Conservation (phyloP, 768 basidiomycete species). For the Zangia roseola region DNA sequence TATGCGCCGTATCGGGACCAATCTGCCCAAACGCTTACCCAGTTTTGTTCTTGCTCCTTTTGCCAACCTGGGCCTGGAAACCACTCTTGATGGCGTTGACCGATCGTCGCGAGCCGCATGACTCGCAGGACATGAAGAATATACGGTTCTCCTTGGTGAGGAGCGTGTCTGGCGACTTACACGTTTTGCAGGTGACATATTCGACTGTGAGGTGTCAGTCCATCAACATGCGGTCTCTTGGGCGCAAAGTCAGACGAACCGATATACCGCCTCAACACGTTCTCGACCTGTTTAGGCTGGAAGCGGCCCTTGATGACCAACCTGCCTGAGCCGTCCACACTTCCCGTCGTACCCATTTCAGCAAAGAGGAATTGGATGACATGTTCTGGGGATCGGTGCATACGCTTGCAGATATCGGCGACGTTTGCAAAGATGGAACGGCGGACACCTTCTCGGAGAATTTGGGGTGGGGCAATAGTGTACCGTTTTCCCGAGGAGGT, state of each 20-base stretch:
- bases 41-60: conserved; percentile 80
- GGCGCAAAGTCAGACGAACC: conserved; percentile 49
- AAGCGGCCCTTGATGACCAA: conserved; percentile 97
- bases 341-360: conserved; percentile 97
- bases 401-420: conserved; percentile 95
- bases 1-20: not conserved
- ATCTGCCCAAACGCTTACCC: conserved; percentile 45
- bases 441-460: conserved; percentile 95
- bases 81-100: conserved; percentile 98
- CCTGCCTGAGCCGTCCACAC: conserved; percentile 87
- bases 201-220: conserved; percentile 58
- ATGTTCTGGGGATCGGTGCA: conserved; percentile 98
- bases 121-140: conserved; percentile 95
- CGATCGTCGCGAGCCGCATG: conserved; percentile 85
- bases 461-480: conserved; percentile 94
- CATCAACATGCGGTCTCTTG: not conserved
- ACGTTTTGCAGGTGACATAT: conserved; percentile 99
- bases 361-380: conserved; percentile 96
- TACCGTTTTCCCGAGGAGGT: conserved; percentile 88
- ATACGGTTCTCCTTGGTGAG: conserved; percentile 98
- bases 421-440: conserved; percentile 97
- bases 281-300: conserved; percentile 98
- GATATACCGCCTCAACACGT: conserved; percentile 93
- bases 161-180: conserved; percentile 97
- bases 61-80: conserved; percentile 95